phyloP scores from a whole-genome alignment of 805 yeast genomes.

The Millerozyma acaciae region DNA sequence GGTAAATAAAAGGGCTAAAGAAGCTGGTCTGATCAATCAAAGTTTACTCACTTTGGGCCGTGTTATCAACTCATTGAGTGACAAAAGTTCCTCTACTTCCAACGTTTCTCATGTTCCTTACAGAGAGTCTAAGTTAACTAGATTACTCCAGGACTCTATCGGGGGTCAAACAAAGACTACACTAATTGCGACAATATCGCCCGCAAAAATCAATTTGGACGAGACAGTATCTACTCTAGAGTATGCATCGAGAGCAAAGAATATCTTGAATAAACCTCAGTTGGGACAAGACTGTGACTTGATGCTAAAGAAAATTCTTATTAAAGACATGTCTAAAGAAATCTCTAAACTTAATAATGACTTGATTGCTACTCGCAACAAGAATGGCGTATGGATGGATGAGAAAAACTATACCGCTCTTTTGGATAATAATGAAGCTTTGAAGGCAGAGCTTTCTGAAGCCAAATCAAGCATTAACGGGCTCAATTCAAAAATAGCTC shows the following conservation, averaged over 20 bases:
- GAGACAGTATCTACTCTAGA: conserved; percentile 84
- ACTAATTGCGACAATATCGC: conserved; percentile 82
- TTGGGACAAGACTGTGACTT: conserved; percentile 38
- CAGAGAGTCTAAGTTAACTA: conserved; percentile 73
- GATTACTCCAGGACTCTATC: conserved; percentile 71
- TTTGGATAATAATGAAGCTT: conserved; percentile 23
- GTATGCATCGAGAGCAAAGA: conserved; percentile 84
- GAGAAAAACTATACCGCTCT: conserved; percentile 46
- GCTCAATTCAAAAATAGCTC: conserved; percentile 5
- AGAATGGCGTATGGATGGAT: conserved; percentile 65
- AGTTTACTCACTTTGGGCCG: conserved; percentile 83
- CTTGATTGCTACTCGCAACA: conserved; percentile 55
- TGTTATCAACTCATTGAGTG: conserved; percentile 63
- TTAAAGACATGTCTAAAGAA: conserved; percentile 51
- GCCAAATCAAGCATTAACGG: conserved; percentile 9
- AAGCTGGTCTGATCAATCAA: conserved; percentile 91
- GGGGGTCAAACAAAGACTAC: conserved; percentile 90
- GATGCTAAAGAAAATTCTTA: conserved; percentile 50
- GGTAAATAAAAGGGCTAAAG: conserved; percentile 77
- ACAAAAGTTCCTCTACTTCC: conserved; percentile 12
- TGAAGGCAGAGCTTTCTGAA: conserved; percentile 20
- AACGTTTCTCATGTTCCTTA: conserved; percentile 68
- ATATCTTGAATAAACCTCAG: conserved; percentile 61
- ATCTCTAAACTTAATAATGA: conserved; percentile 56
- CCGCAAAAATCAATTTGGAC: conserved; percentile 71